These are phyloP conservation scores for Purpureocillium lavendulum DNA, from an alignment of 2,329 filamentous ascomycete genomes.

Conservation along the genomic window DNA sequence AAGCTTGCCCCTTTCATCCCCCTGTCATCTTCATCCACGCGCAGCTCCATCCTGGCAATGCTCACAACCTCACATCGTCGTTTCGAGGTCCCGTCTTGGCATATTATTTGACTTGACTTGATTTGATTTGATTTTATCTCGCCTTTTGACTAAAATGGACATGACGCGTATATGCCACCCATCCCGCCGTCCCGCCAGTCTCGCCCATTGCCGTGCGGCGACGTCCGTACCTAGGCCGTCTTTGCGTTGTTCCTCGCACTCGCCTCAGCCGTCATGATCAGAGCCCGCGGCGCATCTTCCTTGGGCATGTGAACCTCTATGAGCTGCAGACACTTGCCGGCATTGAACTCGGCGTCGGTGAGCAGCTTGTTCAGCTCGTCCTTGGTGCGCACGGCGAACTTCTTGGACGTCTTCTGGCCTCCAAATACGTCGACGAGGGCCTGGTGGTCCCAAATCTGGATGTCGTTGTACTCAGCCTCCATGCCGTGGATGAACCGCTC, in stretches of 20 bases:
- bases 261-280: constrained; percentile 63
- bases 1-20: too few relatives aligned
- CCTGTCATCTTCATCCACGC: too few relatives aligned
- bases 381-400: constrained; percentile 61
- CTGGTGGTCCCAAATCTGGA: constrained; percentile 66
- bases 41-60: too few relatives aligned
- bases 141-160: too few relatives aligned
- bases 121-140: too few relatives aligned
- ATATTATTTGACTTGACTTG: too few relatives aligned
- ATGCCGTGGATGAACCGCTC: constrained; percentile 83
- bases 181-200: too few relatives aligned
- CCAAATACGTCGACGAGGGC: constrained; percentile 62
- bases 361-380: constrained; percentile 60
- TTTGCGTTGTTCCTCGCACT: constrained; percentile 60
- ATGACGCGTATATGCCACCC: too few relatives aligned
- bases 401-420: constrained; percentile 49
- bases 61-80: too few relatives aligned
- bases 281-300: constrained; percentile 64
- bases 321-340: constrained; percentile 51
- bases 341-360: constrained; percentile 53
- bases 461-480: constrained; percentile 74
- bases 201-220: too few relatives aligned
- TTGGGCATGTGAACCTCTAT: constrained; percentile 77
- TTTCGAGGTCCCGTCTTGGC: too few relatives aligned
- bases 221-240: constrained; percentile 20